Evolutionary conservation across 202 grass and related monocot genomes (phyloP).

Genomic region (Carex arenaria): DNA sequence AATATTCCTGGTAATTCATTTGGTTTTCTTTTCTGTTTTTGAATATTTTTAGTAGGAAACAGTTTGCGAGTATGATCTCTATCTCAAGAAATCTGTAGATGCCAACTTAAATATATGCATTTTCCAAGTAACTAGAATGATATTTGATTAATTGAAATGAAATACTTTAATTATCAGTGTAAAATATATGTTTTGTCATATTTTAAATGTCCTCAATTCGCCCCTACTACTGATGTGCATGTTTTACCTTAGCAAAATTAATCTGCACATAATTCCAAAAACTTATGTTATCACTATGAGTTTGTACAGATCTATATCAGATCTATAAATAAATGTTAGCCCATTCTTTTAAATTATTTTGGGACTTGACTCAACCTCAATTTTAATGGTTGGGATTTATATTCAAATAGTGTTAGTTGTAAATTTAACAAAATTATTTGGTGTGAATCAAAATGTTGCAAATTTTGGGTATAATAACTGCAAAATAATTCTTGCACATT

Average conservation of each 20-base stretch:
- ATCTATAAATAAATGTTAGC: not conserved
- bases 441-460: not conserved
- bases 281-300: not conserved
- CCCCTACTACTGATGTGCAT: not conserved
- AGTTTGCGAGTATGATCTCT: not conserved
- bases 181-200: not conserved
- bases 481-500: not conserved
- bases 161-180: not conserved
- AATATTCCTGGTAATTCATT: slow-evolving; percentile 18
- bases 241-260: not conserved
- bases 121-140: not conserved
- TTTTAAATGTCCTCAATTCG: not conserved
- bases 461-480: not conserved
- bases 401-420: not conserved
- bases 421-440: not conserved
- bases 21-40: not conserved
- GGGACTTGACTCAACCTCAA: not conserved
- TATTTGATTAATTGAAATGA: not conserved
- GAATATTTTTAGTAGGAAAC: not conserved
- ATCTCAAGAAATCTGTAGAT: not conserved
- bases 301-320: not conserved
- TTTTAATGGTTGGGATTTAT: not conserved
- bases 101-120: not conserved
- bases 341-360: not conserved
- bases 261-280: not conserved